Base-by-base conservation (phyloP, 2,329 filamentous ascomycete genomes). In the Macrophomina phaseolina region DNA sequence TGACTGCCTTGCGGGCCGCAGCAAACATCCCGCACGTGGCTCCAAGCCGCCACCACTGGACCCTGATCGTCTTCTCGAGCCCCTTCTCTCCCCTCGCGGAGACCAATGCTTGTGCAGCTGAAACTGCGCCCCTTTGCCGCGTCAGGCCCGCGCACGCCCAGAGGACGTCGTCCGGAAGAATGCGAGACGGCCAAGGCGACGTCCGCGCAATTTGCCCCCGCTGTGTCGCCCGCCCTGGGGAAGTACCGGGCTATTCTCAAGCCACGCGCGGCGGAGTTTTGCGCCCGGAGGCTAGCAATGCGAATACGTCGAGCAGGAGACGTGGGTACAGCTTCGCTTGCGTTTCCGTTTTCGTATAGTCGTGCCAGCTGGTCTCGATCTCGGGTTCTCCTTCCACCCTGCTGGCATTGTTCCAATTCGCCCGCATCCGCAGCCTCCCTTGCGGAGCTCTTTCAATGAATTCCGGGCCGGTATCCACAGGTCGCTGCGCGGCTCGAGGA, bases 71-170 rank as follows among this genome's bases (percentile, higher is more conserved):
- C 56, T 60, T 12, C 23, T 23, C 11, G 12, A 32, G 2, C 28
- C 56, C 23, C 56, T 40, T 60, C 42, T 42, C 40, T 38, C 23
- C 28, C 23, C 40, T 3, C 56, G 42, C 9, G 40, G 6, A 23
- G 56, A 14, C 38, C 56, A 45, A 46, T 45, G 56, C 56, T 23
- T 9, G 40, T 30, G 18, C 14, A 46, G 56, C 56, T 60, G 56
- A 60, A 60, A 60, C 56, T 60, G 56, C 56, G 56, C 56, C 56
- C 56, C 56, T 60, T 34, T 32, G 56, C 56, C 56, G 56, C 56
- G 56, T 60, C 56, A 60, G 38, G 40, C 30, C 49, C 49, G 49
- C 49, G 28, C 28, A 18, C 42, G 16, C 5, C 16, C 42, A 45
- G 42, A 5, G 11, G 7, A 16, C 42, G 12, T 45, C 42, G 42